Percentiles rank a stretch among this genome's conserved stretches.
Conservation (phyloP, 2,329 filamentous ascomycete species). For the Sporothrix variecibatus region DNA sequence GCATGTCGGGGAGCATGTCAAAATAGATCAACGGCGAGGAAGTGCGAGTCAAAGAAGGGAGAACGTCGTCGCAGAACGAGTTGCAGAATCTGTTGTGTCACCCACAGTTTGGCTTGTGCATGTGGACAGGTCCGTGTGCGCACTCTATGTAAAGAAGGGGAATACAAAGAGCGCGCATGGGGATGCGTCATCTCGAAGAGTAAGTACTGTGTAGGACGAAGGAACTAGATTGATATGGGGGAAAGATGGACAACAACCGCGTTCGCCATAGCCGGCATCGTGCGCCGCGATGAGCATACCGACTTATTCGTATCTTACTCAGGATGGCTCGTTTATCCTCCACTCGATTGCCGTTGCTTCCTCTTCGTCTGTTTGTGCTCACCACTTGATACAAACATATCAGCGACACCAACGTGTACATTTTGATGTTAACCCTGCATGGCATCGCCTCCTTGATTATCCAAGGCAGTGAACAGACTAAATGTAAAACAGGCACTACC, state of each 20-base stretch:
- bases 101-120: not conserved
- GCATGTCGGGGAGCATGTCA: not conserved
- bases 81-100: constrained; percentile 20
- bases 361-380: not conserved
- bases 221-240: not conserved
- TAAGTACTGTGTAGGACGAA: not conserved
- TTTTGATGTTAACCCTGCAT: not conserved
- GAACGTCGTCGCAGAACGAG: not conserved
- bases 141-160: not conserved
- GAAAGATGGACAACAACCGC: not conserved
- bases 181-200: constrained; percentile 1
- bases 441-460: not conserved
- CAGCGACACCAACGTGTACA: not conserved
- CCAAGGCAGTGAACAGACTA: not conserved
- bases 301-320: not conserved
- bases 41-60: not conserved
- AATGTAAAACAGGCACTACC: not conserved
- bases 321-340: not conserved
- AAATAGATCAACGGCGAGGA: not conserved
- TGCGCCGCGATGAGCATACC: not conserved
- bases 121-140: not conserved
- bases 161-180: not conserved
- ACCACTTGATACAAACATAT: not conserved
- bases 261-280: not conserved
- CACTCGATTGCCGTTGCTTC: not conserved